Evolutionary conservation across 208 protist species (phyloP).

Genomic region (Leishmania mexicana): DNA sequence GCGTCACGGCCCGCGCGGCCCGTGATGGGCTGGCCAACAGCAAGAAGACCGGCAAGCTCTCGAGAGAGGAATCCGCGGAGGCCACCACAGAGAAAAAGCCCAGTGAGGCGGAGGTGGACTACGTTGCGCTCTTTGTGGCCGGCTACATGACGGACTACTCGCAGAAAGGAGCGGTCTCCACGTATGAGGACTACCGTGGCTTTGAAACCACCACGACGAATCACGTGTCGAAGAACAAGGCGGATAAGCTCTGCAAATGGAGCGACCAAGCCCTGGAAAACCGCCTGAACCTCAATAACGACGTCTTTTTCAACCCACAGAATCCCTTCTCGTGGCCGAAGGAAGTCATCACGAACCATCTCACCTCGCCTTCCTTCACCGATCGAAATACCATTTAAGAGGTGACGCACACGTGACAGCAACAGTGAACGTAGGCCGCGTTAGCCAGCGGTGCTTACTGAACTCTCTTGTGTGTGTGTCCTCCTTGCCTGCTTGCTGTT

Average conservation of each 20-base stretch:
- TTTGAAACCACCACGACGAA: slow-evolving; percentile 48
- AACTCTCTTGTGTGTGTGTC: neutral
- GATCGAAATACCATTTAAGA: slow-evolving; percentile 23
- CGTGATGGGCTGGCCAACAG: slow-evolving; percentile 1
- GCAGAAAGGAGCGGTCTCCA: slow-evolving; percentile 37
- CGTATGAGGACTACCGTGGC: slow-evolving; percentile 67
- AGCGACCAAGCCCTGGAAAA: slow-evolving; percentile 53
- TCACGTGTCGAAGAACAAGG: slow-evolving; percentile 48
- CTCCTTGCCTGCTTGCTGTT: neutral
- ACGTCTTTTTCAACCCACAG: slow-evolving; percentile 59
- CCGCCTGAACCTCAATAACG: slow-evolving; percentile 40
- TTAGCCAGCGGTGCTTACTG: neutral
- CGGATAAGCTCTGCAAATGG: slow-evolving; percentile 71
- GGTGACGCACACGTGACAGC: slow-evolving; percentile 7
- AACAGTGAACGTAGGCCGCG: too few species aligned
- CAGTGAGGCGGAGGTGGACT: slow-evolving; percentile 11
- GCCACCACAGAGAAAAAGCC: slow-evolving; percentile 2
- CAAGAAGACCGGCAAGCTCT: neutral
- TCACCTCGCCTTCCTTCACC: slow-evolving; percentile 26
- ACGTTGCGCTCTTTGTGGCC: slow-evolving; percentile 22
- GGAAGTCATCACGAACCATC: slow-evolving; percentile 41
- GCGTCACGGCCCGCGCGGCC: slow-evolving; percentile 19
- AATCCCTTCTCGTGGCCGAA: slow-evolving; percentile 49
- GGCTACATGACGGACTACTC: slow-evolving; percentile 39
- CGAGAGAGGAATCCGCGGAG: neutral